Conservation (phyloP, 2,329 filamentous ascomycete species). For the Tolypocladium sp. region DNA sequence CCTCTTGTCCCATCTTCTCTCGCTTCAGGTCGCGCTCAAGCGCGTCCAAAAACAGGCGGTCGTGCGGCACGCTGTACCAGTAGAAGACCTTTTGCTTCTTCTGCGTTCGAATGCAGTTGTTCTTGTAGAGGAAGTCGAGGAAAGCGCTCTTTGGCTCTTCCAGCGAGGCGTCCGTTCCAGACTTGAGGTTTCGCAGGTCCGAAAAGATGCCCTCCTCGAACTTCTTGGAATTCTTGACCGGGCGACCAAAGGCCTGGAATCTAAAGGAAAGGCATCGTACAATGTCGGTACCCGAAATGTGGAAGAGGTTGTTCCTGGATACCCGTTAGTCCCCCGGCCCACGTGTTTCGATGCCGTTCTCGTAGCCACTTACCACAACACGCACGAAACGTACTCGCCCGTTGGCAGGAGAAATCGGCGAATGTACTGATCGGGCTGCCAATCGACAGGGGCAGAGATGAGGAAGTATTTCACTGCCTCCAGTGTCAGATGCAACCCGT, state of each 20-base stretch:
- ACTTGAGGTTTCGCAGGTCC: slow-evolving; percentile 94
- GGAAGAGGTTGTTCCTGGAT: slow-evolving; percentile 79
- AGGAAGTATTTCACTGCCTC: slow-evolving; percentile 93
- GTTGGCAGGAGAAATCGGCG: slow-evolving; percentile 90
- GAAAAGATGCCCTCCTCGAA: slow-evolving; percentile 99
- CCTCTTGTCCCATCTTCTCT: slow-evolving; percentile 99
- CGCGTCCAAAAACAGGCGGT: slow-evolving; percentile 93
- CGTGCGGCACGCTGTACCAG: slow-evolving; percentile 98
- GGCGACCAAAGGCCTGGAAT: slow-evolving; percentile 96
- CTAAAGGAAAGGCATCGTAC: slow-evolving; percentile 95
- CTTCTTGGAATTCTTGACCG: slow-evolving; percentile 99
- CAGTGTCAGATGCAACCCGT: not conserved
- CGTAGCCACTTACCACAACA: slow-evolving; percentile 58
- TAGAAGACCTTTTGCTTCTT: slow-evolving; percentile 99
- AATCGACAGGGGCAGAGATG: slow-evolving; percentile 96
- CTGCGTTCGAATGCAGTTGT: slow-evolving; percentile 99
- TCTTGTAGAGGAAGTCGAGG: slow-evolving; percentile 98
- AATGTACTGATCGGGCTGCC: slow-evolving; percentile 94
- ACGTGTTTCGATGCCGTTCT: not conserved
- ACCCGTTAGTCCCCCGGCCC: not conserved
- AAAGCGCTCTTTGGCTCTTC: slow-evolving; percentile 99
- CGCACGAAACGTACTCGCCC: slow-evolving; percentile 97
- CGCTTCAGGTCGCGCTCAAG: slow-evolving; percentile 95
- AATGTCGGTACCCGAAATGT: slow-evolving; percentile 98
- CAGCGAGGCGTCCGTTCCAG: slow-evolving; percentile 92